Percentiles rank a stretch among this genome's conserved stretches.
phyloP scores from a whole-genome alignment of 495 filamentous ascomycete species.

The Clavariopsis aquatica region DNA sequence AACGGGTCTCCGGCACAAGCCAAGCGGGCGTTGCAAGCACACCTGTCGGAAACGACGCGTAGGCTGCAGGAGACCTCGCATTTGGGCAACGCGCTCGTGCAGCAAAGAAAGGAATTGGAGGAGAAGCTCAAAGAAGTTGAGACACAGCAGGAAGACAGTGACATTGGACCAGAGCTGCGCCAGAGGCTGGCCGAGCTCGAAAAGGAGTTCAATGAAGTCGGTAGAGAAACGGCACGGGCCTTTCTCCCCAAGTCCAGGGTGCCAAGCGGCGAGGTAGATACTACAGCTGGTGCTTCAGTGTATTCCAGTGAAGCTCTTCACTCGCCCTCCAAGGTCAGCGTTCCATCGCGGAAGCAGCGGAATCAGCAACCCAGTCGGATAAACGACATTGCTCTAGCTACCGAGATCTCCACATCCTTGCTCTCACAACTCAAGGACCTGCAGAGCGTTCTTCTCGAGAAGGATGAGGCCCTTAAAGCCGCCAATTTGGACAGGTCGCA shows the following conservation, averaged over 20 bases:
- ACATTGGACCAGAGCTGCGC: slow-evolving; percentile 80
- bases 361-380: slow-evolving; percentile 85
- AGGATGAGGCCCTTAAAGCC: slow-evolving; percentile 80
- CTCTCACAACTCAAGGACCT: slow-evolving; percentile 86
- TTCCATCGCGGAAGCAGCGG: slow-evolving; percentile 79
- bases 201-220: slow-evolving; percentile 92
- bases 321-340: slow-evolving; percentile 86
- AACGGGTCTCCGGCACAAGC: slow-evolving; percentile 79
- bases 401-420: slow-evolving; percentile 89
- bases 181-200: slow-evolving; percentile 85
- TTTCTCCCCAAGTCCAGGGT: slow-evolving; percentile 83
- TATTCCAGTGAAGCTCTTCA: slow-evolving; percentile 81
- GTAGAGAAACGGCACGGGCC: slow-evolving; percentile 82
- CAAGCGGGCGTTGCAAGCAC: slow-evolving; percentile 84
- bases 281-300: slow-evolving; percentile 68
- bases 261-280: slow-evolving; percentile 50
- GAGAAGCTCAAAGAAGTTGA: slow-evolving; percentile 84
- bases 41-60: slow-evolving; percentile 85
- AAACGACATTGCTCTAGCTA: slow-evolving; percentile 93
- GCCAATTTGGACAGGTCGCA: slow-evolving; percentile 70
- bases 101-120: slow-evolving; percentile 77
- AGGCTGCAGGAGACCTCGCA: slow-evolving; percentile 87
- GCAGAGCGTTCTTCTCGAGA: slow-evolving; percentile 77
- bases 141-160: slow-evolving; percentile 69
- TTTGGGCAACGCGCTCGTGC: slow-evolving; percentile 78